Evolutionary conservation across 2,329 filamentous ascomycete species (phyloP).

Genomic region (Clarireedia paspali): DNA sequence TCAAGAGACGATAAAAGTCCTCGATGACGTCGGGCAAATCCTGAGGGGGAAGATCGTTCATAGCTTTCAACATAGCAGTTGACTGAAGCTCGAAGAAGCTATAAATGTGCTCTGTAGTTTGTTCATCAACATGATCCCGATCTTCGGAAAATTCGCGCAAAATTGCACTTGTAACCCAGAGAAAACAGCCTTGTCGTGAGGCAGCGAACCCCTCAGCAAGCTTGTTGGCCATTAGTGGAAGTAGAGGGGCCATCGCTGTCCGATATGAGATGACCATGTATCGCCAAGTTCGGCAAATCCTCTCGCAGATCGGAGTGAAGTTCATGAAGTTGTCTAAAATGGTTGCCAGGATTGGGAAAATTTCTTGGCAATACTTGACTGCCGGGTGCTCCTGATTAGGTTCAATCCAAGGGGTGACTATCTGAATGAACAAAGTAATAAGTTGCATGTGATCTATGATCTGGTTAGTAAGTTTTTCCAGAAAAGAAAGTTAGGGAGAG

Average conservation of each 20-base stretch:
- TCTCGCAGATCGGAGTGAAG: constrained; percentile 84
- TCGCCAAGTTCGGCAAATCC: constrained; percentile 91
- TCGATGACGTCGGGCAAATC: constrained; percentile 54
- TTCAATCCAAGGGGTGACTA: constrained; percentile 65
- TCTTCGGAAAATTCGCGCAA: constrained; percentile 92
- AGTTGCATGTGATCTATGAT: constrained; percentile 75
- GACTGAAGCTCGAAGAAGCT: constrained; percentile 92
- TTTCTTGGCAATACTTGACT: constrained; percentile 92
- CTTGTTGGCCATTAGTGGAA: constrained; percentile 81
- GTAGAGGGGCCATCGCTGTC: constrained; percentile 75
- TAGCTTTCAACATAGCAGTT: constrained; percentile 77
- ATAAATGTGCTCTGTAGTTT: constrained; percentile 84
- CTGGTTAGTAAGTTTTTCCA: not conserved
- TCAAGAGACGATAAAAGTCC: constrained; percentile 83
- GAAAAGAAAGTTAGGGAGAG: not conserved
- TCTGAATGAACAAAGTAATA: constrained; percentile 82
- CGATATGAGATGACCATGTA: constrained; percentile 96
- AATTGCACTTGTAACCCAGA: constrained; percentile 97
- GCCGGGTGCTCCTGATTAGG: constrained; percentile 73
- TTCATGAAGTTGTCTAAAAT: constrained; percentile 82
- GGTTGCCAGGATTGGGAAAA: constrained; percentile 79
- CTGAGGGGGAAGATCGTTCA: constrained; percentile 68
- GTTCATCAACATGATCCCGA: constrained; percentile 71
- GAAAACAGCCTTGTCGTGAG: constrained; percentile 89
- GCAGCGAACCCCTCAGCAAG: constrained; percentile 76